Evolutionary conservation across 1,284 basidiomycete genomes (phyloP).

Genomic region (Pseudomicrostroma phylloplanum): DNA sequence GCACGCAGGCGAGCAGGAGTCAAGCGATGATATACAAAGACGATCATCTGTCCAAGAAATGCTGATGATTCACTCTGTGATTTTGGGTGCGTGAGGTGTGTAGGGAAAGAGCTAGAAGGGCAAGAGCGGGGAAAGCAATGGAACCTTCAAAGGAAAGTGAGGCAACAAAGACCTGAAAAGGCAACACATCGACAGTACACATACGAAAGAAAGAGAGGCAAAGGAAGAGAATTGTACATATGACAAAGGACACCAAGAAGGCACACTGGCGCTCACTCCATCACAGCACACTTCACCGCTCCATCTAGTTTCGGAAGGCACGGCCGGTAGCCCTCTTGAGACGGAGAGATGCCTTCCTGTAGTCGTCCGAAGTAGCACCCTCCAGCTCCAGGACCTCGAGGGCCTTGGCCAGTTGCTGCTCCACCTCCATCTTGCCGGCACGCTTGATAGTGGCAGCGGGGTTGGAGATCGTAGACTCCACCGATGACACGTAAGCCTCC

Average conservation of each 20-base stretch:
- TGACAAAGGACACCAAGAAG: not conserved
- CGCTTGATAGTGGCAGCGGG: conserved; percentile 49
- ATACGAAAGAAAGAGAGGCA: not conserved
- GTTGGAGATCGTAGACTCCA: conserved; percentile 48
- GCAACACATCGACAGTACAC: no score
- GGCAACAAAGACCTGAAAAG: no score
- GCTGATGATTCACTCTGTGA: no score
- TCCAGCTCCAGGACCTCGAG: conserved; percentile 49
- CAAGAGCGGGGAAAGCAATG: no score
- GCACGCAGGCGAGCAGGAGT: no score
- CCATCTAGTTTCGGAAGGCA: conserved; percentile 7
- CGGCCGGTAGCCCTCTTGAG: conserved; percentile 31
- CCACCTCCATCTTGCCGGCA: conserved; percentile 47
- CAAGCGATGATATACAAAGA: no score
- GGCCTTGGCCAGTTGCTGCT: conserved; percentile 51
- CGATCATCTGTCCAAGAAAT: no score
- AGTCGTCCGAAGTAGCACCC: conserved; percentile 48
- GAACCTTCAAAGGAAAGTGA: no score
- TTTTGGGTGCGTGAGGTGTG: no score
- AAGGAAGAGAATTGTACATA: not conserved
- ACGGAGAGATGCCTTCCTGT: conserved; percentile 45
- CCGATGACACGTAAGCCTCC: conserved; percentile 49
- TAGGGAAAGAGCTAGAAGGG: no score
- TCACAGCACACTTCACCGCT: not conserved
- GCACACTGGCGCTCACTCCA: not conserved